Conservation (phyloP, 163 green algal species). For the Smithsoniella earleae region DNA sequence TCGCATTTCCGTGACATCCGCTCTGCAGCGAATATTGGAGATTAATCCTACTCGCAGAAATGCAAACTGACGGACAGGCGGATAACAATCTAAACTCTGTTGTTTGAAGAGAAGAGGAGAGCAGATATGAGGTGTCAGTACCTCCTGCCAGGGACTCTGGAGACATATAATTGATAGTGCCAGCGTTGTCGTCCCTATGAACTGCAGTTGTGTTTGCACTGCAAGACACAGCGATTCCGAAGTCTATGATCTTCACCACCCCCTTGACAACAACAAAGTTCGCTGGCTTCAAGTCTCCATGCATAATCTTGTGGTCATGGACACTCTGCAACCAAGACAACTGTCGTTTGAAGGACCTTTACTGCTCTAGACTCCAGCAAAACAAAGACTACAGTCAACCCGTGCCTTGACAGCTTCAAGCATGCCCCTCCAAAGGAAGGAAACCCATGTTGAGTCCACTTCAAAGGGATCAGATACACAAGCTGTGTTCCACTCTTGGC, state of each 20-base stretch:
- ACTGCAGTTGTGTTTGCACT: constrained; percentile 11
- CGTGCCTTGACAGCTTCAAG: neutral
- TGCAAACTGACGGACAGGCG: neutral
- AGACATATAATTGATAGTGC: constrained; percentile 16
- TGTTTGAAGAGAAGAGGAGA: too few species aligned
- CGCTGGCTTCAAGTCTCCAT: constrained; percentile 15
- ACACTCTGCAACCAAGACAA: neutral
- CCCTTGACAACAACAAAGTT: constrained; percentile 20
- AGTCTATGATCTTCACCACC: constrained; percentile 14
- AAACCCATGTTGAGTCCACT: neutral
- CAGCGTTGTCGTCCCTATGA: neutral
- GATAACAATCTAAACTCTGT: neutral
- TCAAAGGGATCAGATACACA: neutral
- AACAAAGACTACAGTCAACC: neutral
- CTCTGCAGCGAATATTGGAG: neutral
- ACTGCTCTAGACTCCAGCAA: neutral
- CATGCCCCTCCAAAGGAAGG: neutral
- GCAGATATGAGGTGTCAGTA: too few species aligned
- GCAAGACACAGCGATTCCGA: neutral
- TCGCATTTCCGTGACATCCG: neutral
- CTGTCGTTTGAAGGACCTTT: neutral
- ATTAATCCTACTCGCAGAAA: neutral
- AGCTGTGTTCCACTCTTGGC: neutral
- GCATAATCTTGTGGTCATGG: constrained; percentile 16
- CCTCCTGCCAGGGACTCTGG: constrained; percentile 15